Evolutionary conservation across 2,329 filamentous ascomycete species (phyloP), one percentile per base, ranked within the genome.

Genomic region (Ceratocystiopsis minuta): DNA sequence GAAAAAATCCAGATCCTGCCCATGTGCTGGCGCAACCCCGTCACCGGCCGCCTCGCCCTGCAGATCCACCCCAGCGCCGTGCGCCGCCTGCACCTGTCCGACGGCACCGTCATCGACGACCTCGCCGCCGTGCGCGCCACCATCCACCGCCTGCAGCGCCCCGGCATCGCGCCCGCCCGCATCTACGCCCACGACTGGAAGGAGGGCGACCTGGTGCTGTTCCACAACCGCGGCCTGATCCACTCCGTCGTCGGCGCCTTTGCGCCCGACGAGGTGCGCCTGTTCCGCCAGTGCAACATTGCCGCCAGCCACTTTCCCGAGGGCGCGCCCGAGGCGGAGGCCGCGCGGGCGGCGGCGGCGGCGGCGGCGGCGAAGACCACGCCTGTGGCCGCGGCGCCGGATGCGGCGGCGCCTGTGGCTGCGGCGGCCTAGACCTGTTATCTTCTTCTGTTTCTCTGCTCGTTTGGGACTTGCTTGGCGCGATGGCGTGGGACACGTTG

Each of bases 231-330:
- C 13, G 81, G 80, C 1, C 65, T 84, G 14, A 56, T 86, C 42
- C 81, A 88, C 56, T 78, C 72, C 3, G 81, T 87, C 1, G 80
- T 84, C 0, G 81, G 81, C 1, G 77, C 77, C 1, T 87, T 87
- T 57, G 67, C 68, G 5, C 70, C 78, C 36, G 70, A 80, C 16
- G 80, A 86, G 61, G 74, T 85, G 18, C 61, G 81, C 35, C 55
- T 87, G 44, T 86, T 87, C 54, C 63, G 80, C 46, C 81, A 87
- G 62, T 87, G 81, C 58, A 86, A 87, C 55, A 65, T 86, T 57
- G 80, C 80, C n/a, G 75, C 70, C 5, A 78, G 70, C 46, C 16
- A 41, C 35, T 24, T 49, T 6, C 50, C 50, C 5, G 16, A 41
- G 38, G 46, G 20, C 20, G 20, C 20, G 20, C 20, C 20, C 20